Conservation (phyloP, 164 flowering plant species). For the Aristolochia californica region DNA sequence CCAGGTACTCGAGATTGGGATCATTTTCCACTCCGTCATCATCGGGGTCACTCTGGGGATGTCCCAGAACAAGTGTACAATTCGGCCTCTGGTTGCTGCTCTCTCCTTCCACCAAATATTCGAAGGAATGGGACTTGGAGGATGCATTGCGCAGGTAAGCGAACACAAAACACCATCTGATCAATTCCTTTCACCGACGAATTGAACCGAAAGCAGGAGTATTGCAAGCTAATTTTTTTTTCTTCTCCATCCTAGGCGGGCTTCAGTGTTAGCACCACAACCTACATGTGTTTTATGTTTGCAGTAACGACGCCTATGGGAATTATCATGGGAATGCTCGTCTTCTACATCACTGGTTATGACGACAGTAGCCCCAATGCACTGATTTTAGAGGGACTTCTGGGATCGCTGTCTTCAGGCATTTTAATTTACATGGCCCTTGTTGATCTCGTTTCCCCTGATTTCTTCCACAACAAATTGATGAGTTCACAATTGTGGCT, state of each 20-base stretch:
- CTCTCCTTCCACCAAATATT: constrained; percentile 69
- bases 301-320: constrained; percentile 71
- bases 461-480: constrained; percentile 67
- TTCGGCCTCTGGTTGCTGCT: constrained; percentile 60
- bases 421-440: constrained; percentile 72
- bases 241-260: constrained; percentile 35
- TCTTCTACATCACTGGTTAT: constrained; percentile 48
- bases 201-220: too few relatives aligned
- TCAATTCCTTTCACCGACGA: neutral
- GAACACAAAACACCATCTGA: neutral
- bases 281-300: constrained; percentile 68
- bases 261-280: constrained; percentile 44
- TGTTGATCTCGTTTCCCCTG: constrained; percentile 58
- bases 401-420: constrained; percentile 60
- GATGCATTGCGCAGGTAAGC: constrained; percentile 79
- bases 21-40: constrained; percentile 66
- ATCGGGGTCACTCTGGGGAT: constrained; percentile 75
- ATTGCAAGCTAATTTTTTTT: neutral
- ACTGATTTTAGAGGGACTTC: constrained; percentile 51
- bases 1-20: constrained; percentile 69
- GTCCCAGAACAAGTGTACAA: constrained; percentile 71
- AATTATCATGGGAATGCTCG: constrained; percentile 51
- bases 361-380: constrained; percentile 54
- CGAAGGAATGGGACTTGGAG: constrained; percentile 86
- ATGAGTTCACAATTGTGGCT: constrained; percentile 33